phyloP scores from a whole-genome alignment of 2,329 filamentous ascomycete species.

The Monosporascus sp. region DNA sequence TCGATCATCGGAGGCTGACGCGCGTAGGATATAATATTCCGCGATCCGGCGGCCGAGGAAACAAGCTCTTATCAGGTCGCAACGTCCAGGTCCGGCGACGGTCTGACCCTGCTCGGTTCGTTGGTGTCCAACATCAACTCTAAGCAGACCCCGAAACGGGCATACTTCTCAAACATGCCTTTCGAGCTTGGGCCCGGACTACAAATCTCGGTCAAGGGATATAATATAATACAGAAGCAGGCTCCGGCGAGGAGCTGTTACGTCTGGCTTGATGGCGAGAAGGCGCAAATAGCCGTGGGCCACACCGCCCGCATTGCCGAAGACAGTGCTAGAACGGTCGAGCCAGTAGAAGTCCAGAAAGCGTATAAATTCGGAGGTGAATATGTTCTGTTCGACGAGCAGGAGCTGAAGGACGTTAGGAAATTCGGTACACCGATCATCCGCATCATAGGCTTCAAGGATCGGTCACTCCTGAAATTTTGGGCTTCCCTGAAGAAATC shows the following conservation, averaged over 20 bases:
- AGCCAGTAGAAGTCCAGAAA: conserved; percentile 78
- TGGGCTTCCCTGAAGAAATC: conserved; percentile 87
- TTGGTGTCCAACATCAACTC: conserved; percentile 86
- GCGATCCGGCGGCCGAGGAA: conserved; percentile 66
- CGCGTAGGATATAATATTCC: conserved; percentile 81
- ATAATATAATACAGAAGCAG: conserved; percentile 82
- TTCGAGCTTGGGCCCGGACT: conserved; percentile 83
- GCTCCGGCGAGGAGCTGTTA: conserved; percentile 77
- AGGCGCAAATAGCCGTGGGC: conserved; percentile 70
- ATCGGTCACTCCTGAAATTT: conserved; percentile 63
- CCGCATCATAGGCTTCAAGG: conserved; percentile 91
- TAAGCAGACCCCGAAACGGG: conserved; percentile 77
- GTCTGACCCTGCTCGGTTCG: conserved; percentile 71
- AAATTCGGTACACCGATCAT: conserved; percentile 79
- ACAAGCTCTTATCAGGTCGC: conserved; percentile 53
- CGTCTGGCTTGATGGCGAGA: conserved; percentile 83
- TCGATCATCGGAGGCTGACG: conserved; percentile 15
- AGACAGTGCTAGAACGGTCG: conserved; percentile 69
- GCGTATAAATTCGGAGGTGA: conserved; percentile 96
- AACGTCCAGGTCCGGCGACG: conserved; percentile 64
- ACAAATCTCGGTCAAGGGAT: conserved; percentile 87
- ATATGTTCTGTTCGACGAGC: conserved; percentile 76
- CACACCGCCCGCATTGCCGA: conserved; percentile 72
- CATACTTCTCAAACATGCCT: conserved; percentile 80
- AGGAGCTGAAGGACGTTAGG: conserved; percentile 74